These are phyloP conservation scores for Pythium scleroteichum DNA, from an alignment of 352 stramenopile genomes.

Conservation along the genomic window DNA sequence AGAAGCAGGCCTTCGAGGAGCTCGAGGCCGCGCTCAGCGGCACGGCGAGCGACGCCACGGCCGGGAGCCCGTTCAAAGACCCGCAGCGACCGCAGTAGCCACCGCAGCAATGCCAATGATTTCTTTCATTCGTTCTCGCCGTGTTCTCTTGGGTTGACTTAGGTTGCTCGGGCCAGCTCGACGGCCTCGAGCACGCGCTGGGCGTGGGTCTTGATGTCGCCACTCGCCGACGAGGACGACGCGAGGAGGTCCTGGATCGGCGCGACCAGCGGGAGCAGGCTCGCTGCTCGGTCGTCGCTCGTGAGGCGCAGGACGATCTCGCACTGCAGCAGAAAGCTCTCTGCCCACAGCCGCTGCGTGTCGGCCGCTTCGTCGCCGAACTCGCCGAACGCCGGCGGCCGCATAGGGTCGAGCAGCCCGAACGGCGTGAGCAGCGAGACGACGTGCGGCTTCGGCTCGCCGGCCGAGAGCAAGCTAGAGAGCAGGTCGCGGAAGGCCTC, in stretches of 20 bases:
- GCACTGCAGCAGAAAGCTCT: conserved; percentile 50
- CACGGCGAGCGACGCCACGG: conserved; percentile 16
- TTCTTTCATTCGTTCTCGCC: too few species aligned
- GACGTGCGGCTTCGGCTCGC: background rate
- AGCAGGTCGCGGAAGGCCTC: conserved; percentile 32
- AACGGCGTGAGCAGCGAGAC: conserved; percentile 40
- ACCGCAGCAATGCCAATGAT: background rate
- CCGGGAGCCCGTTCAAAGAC: conserved; percentile 33
- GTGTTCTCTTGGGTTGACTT: background rate
- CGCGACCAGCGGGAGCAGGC: background rate
- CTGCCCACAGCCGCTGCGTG: conserved; percentile 40
- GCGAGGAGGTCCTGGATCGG: background rate
- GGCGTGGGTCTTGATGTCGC: background rate
- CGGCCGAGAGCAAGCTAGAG: background rate
- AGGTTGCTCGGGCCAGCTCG: background rate
- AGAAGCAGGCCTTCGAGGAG: conserved; percentile 85
- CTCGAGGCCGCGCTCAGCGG: conserved; percentile 75
- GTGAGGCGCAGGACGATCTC: conserved; percentile 23
- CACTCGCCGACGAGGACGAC: background rate
- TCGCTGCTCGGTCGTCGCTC: background rate
- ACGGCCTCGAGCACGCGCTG: background rate
- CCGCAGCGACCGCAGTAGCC: conserved; percentile 6
- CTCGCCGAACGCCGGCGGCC: conserved; percentile 45
- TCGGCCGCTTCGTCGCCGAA: conserved; percentile 49
- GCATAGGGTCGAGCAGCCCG: conserved; percentile 32